A percentile compares a stretch with the other conserved stretches of the same genome.
phyloP scores from a whole-genome alignment of 805 yeast genomes.

The Metschnikowia peoriensis region DNA sequence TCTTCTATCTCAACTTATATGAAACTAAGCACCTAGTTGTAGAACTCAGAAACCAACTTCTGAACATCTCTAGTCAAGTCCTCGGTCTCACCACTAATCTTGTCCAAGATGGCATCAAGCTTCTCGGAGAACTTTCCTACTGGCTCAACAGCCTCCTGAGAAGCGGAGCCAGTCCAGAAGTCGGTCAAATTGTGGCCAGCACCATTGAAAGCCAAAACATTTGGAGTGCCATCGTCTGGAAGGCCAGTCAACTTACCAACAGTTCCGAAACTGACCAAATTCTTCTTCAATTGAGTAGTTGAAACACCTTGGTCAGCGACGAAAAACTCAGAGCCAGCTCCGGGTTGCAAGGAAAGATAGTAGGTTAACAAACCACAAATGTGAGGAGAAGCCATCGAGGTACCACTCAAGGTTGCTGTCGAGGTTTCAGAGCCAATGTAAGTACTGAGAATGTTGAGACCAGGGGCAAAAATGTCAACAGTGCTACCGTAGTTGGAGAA shows the following conservation, averaged over 20 bases:
- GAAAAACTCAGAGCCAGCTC: conserved; percentile 60
- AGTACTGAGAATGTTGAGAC: conserved; percentile 54
- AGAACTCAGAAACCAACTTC: conserved; percentile 27
- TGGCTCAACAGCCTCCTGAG: conserved; percentile 15
- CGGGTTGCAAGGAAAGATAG: conserved; percentile 84
- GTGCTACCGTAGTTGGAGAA: conserved; percentile 55
- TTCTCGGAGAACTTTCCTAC: conserved; percentile 15
- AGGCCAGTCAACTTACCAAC: conserved; percentile 57
- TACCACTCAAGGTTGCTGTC: conserved; percentile 86
- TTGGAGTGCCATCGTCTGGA: conserved; percentile 70
- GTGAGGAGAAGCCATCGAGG: conserved; percentile 98
- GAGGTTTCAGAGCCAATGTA: conserved; percentile 75
- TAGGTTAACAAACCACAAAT: conserved; percentile 90
- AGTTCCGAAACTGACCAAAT: conserved; percentile 67
- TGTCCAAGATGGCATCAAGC: conserved; percentile 23
- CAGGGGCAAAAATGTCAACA: conserved; percentile 56
- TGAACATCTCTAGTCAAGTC: conserved; percentile 25
- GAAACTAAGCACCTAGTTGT: conserved; percentile 11
- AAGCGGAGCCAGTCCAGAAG: conserved; percentile 50
- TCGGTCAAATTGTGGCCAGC: conserved; percentile 68
- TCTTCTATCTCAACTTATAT: not conserved
- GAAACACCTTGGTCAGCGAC: conserved; percentile 53
- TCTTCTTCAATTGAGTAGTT: conserved; percentile 75
- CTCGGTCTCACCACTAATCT: conserved; percentile 19
- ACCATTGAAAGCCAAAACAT: conserved; percentile 76